Base-by-base conservation (phyloP, 306 rosid species). In the Morella rubra region DNA sequence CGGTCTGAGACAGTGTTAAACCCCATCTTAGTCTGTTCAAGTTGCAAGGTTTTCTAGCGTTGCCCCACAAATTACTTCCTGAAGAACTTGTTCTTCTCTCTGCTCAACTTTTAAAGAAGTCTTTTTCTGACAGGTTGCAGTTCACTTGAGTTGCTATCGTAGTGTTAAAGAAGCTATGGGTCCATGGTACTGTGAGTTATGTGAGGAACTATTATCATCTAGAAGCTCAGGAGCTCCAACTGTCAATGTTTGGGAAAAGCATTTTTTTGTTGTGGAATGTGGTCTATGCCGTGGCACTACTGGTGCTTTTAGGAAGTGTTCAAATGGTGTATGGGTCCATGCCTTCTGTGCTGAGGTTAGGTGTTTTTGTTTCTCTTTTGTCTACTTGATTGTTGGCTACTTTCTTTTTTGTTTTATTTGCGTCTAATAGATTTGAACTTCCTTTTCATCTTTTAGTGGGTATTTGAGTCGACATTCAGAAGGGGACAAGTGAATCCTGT, bases 291-390 rank as follows among this genome's bases (percentile, higher is more conserved):
- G 96, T 77, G 99, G 97, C 49, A 87, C 88, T 68, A 80, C 90
- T 73, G 99, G 98, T 86, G 98, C 99, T 81, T 93, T 91, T 82
- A 88, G 99, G 88, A 96, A 89, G 81, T 84, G 91, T 51, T 87
- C 94, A 73, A 88, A 88, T 88, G 97, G 98, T 71, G 96, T 91
- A 78, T 96, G 99, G 99, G 90, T 92, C 73, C 99, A 96, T 87
- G 99, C 98, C 67, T 91, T 92, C 78, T 96, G 99, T 81, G 98
- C 99, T 1, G 98, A 96, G 97, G 99, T 96, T 82, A 76, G 49
- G 60, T 37, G 13, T 66, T 32, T 32, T 32, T 32, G 3, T 32
- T 32, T 62, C 71, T 77, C 27, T 14, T 73, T 55, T 66, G 13
- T 52, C 19, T 53, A 59, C 27, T 22, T 75, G 40, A 78, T 27